A percentile compares a stretch with the other conserved stretches of the same genome.
Conservation (phyloP, 78 protist genomes). For the Polysphondylium violaceum region DNA sequence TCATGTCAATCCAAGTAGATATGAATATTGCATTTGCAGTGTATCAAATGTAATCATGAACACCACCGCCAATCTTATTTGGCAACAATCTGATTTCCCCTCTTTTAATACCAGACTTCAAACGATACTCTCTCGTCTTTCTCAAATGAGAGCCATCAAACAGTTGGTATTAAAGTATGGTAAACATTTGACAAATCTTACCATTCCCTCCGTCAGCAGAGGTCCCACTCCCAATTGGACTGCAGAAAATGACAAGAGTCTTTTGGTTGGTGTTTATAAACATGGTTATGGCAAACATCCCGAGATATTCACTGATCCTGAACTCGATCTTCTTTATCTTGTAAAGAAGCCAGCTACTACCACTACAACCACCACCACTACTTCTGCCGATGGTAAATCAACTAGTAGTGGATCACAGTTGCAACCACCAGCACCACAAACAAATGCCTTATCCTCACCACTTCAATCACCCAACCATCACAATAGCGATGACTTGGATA, state of each 20-base stretch:
- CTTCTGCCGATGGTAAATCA: background rate
- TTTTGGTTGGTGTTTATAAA: slow-evolving; percentile 69
- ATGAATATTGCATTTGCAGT: slow-evolving; percentile 21
- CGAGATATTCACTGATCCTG: slow-evolving; percentile 43
- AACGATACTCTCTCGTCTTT: slow-evolving; percentile 27
- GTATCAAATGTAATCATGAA: background rate
- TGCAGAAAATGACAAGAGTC: slow-evolving; percentile 31
- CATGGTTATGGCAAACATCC: slow-evolving; percentile 77
- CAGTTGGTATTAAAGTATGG: slow-evolving; percentile 28
- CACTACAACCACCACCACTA: background rate
- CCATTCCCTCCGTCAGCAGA: slow-evolving; percentile 12
- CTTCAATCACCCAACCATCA: background rate
- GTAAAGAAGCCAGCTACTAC: background rate
- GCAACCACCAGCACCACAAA: background rate
- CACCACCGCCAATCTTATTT: slow-evolving; percentile 2
- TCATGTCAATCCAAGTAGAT: slow-evolving; percentile 13
- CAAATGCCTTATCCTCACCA: background rate
- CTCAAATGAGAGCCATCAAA: slow-evolving; percentile 40
- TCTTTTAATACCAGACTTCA: slow-evolving; percentile 48
- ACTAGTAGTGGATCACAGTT: background rate
- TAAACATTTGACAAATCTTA: slow-evolving; percentile 13
- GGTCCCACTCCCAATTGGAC: slow-evolving; percentile 69
- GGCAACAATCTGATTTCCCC: slow-evolving; percentile 73
- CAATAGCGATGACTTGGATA: background rate
- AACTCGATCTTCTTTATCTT: background rate